Evolutionary conservation across 2,329 filamentous ascomycete genomes (phyloP).

Genomic region (Dactylellina drechsleri): DNA sequence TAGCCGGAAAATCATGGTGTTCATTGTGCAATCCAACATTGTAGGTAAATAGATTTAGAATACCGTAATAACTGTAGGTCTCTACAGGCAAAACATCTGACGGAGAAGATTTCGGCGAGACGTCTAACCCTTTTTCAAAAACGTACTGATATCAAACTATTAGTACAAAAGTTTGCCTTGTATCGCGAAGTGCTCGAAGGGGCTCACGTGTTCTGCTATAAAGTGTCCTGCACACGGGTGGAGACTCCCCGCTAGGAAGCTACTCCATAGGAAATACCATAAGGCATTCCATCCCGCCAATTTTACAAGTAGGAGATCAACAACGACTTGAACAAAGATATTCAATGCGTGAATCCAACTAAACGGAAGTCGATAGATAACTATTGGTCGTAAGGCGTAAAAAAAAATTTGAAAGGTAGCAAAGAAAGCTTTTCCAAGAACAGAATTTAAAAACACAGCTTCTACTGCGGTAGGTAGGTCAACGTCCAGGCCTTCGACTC

Average conservation of each 20-base stretch:
- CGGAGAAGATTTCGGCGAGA: constrained; percentile 68
- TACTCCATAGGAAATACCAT: constrained; percentile 85
- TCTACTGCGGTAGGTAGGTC: constrained; percentile 93
- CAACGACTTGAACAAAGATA: constrained; percentile 77
- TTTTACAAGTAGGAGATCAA: constrained; percentile 77
- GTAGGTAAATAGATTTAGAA: constrained; percentile 90
- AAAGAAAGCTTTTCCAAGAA: constrained; percentile 97
- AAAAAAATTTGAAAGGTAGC: constrained; percentile 99
- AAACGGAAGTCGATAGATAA: constrained; percentile 87
- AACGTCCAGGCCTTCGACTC: constrained; percentile 93
- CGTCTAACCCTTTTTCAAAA: constrained; percentile 71
- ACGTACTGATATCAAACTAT: constrained; percentile 68
- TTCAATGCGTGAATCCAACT: constrained; percentile 87
- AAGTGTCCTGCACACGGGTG: constrained; percentile 97
- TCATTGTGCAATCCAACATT: constrained; percentile 98
- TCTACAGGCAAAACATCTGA: constrained; percentile 77
- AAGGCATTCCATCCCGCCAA: constrained; percentile 73
- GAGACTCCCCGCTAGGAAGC: constrained; percentile 90
- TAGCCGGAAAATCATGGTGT: constrained; percentile 97
- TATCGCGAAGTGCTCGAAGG: not conserved
- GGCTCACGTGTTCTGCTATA: constrained; percentile 82
- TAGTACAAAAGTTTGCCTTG: not conserved
- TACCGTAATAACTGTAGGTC: constrained; percentile 96
- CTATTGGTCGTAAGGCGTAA: constrained; percentile 95
- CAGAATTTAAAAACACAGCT: constrained; percentile 90